phyloP scores from a whole-genome alignment of 202 grass and related monocot genomes.

The Zoysia matrella region DNA sequence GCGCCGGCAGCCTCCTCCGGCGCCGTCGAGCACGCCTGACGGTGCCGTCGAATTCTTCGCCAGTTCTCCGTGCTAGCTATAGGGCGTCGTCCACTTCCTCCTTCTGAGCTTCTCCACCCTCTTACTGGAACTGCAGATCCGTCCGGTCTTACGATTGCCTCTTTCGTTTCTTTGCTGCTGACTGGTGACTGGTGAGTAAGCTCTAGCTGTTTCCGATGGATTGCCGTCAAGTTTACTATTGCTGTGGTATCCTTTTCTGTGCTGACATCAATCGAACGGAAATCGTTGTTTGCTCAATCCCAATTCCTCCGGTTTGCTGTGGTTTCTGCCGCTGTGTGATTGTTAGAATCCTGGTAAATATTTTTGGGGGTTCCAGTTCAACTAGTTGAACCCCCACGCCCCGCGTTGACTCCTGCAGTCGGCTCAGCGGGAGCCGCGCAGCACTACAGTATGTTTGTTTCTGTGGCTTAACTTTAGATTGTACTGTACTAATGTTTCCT shows the following conservation, averaged over 20 bases:
- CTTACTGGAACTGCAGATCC: constrained; percentile 15
- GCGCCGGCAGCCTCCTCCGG: background rate
- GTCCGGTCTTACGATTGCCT: background rate
- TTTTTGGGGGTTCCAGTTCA: too few relatives aligned
- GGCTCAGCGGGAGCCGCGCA: constrained; percentile 31
- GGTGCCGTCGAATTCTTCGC: background rate
- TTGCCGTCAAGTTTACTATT: background rate
- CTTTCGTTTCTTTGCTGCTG: background rate
- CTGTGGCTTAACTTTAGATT: constrained; percentile 14
- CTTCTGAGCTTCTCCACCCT: background rate
- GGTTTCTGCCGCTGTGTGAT: background rate
- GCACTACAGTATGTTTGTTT: background rate
- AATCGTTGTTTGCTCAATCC: background rate
- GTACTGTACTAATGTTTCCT: constrained; percentile 19
- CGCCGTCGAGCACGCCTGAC: background rate
- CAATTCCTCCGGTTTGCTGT: background rate
- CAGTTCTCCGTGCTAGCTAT: background rate
- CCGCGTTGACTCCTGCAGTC: background rate
- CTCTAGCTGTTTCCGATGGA: background rate
- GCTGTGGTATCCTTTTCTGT: background rate
- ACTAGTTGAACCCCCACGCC: background rate
- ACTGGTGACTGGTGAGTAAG: constrained; percentile 1
- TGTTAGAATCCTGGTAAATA: too few relatives aligned
- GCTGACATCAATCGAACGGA: background rate
- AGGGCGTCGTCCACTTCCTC: background rate